phyloP scores from a whole-genome alignment of 176 grass and related monocot genomes.

The Canna indica region DNA sequence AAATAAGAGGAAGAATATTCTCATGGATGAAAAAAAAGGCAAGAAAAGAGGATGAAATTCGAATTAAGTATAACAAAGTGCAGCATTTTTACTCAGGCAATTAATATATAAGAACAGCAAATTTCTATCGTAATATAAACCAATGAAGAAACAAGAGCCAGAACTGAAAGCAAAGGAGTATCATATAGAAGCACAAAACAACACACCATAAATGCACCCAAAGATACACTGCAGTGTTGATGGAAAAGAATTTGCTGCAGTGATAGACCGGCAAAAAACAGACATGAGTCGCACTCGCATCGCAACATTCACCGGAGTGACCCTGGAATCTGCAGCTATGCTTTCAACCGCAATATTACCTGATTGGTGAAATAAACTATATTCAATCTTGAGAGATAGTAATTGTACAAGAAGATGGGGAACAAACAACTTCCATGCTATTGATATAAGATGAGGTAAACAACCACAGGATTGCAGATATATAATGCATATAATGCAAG shows the following conservation, averaged over 20 bases:
- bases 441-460: neutral
- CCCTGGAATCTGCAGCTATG: constrained; percentile 65
- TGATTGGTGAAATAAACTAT: constrained; percentile 29
- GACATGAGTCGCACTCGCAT: constrained; percentile 65
- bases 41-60: neutral
- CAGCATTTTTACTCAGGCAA: neutral
- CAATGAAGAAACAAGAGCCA: neutral
- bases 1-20: neutral
- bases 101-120: neutral
- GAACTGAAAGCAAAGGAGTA: constrained; percentile 6
- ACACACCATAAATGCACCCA: constrained; percentile 73
- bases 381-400: neutral
- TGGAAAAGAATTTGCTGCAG: constrained; percentile 86
- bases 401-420: neutral
- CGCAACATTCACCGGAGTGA: constrained; percentile 59
- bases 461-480: neutral
- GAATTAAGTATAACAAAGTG: neutral
- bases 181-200: constrained; percentile 15
- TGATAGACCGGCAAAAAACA: constrained; percentile 76
- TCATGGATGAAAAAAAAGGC: neutral
- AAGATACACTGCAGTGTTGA: constrained; percentile 88
- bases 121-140: neutral
- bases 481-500: neutral
- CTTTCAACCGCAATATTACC: constrained; percentile 65
- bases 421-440: neutral